Evolutionary conservation across 2,329 filamentous ascomycete species (phyloP).

Genomic region (Gremmenia infestans): DNA sequence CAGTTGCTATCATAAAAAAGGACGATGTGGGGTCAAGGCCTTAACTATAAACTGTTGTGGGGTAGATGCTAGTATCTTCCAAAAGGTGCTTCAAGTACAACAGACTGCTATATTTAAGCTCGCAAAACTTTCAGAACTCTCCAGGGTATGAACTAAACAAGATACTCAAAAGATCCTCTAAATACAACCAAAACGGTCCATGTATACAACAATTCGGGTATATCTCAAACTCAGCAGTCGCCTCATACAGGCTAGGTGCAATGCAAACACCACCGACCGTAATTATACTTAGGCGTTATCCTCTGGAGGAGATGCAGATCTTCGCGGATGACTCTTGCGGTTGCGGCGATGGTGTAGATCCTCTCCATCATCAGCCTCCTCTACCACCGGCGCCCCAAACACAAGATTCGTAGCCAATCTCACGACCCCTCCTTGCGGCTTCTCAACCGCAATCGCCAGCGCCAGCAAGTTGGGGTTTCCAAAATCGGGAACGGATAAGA

Average conservation of each 20-base stretch:
- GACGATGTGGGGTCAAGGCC: no score
- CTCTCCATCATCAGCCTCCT: not conserved
- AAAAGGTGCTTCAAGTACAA: no score
- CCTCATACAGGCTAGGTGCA: not conserved
- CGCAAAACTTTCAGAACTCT: no score
- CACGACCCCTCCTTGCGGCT: constrained; percentile 7
- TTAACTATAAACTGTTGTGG: no score
- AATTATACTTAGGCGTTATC: no score
- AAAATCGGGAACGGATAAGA: constrained; percentile 16
- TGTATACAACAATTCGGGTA: not conserved
- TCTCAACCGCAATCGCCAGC: constrained; percentile 10
- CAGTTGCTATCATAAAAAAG: no score
- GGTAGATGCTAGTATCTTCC: no score
- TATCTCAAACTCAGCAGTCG: not conserved
- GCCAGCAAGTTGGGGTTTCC: constrained; percentile 12
- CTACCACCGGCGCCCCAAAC: constrained; percentile 11
- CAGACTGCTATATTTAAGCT: no score
- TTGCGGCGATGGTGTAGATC: not conserved
- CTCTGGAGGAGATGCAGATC: not conserved
- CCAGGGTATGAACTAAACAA: no score
- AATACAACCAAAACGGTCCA: not conserved
- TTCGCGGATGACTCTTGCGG: not conserved
- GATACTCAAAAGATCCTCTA: not conserved
- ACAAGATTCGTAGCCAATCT: constrained; percentile 14
- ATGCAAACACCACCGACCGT: no score